Percentiles rank a stretch among this genome's conserved stretches.
Conservation (phyloP, 2,329 filamentous ascomycete species). For the Mycogone perniciosa region DNA sequence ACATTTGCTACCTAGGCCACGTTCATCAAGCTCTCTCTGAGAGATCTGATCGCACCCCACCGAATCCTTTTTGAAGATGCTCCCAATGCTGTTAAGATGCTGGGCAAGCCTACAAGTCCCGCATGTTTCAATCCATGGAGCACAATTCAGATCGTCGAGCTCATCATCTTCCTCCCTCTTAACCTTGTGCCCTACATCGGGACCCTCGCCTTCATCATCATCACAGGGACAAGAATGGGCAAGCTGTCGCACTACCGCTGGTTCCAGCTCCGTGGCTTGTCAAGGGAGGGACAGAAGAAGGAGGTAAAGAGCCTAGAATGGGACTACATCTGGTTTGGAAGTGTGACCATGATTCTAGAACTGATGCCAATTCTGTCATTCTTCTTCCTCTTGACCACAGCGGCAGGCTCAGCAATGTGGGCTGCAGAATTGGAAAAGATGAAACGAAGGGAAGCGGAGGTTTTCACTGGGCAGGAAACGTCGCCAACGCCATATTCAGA, state of each 20-base stretch:
- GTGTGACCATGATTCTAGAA: slow-evolving; percentile 74
- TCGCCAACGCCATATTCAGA: slow-evolving; percentile 6
- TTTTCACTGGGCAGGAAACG: neutral
- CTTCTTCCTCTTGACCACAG: slow-evolving; percentile 85
- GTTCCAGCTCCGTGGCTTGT: slow-evolving; percentile 71
- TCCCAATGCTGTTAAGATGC: slow-evolving; percentile 66
- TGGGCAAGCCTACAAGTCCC: slow-evolving; percentile 72
- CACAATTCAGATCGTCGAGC: slow-evolving; percentile 81
- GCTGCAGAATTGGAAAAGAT: slow-evolving; percentile 65
- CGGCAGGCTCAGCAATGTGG: slow-evolving; percentile 82
- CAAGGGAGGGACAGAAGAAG: slow-evolving; percentile 64
- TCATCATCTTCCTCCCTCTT: slow-evolving; percentile 70
- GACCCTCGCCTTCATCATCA: slow-evolving; percentile 75
- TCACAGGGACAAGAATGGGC: slow-evolving; percentile 81
- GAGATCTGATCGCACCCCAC: slow-evolving; percentile 60
- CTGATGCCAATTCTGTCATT: slow-evolving; percentile 89
- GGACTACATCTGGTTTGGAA: slow-evolving; percentile 93
- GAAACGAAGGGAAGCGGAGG: slow-evolving; percentile 6
- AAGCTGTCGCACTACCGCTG: slow-evolving; percentile 89
- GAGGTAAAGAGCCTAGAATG: slow-evolving; percentile 63
- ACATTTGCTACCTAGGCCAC: slow-evolving; percentile 44
- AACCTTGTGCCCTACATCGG: slow-evolving; percentile 84
- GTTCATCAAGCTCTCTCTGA: slow-evolving; percentile 66
- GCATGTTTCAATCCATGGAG: slow-evolving; percentile 86
- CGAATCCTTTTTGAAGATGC: slow-evolving; percentile 61